These are phyloP conservation scores for Acacia melanoxylon DNA, from an alignment of 306 rosid species.

Conservation along the genomic window DNA sequence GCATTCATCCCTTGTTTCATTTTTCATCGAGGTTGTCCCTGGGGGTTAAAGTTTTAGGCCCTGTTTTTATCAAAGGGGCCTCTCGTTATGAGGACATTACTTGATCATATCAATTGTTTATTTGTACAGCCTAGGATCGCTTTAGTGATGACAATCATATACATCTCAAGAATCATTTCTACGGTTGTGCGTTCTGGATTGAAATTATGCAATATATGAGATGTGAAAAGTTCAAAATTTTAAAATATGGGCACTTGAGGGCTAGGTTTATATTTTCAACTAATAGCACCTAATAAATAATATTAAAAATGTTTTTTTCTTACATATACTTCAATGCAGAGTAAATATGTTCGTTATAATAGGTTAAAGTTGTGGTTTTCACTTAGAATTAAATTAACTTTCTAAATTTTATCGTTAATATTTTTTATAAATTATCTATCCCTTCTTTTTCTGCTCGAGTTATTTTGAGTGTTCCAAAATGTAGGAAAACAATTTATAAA, in stretches of 20 bases:
- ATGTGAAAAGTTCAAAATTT: not conserved
- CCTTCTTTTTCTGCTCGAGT: not conserved
- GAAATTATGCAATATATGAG: not conserved
- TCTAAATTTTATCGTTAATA: not conserved
- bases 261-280: not conserved
- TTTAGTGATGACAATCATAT: conserved; percentile 65
- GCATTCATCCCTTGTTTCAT: conserved; percentile 36
- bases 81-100: conserved; percentile 46
- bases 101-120: conserved; percentile 51
- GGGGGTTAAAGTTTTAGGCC: conserved; percentile 49
- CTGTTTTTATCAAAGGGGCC: conserved; percentile 58
- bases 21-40: conserved; percentile 51
- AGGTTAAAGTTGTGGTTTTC: not conserved
- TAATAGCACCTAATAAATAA: not conserved
- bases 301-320: not conserved
- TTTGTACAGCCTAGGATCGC: conserved; percentile 84
- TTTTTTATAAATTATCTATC: not conserved
- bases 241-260: not conserved
- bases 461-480: not conserved
- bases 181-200: not conserved
- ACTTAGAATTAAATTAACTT: not conserved
- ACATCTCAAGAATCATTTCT: conserved; percentile 31
- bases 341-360: not conserved
- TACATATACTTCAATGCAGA: not conserved
- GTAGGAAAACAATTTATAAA: not conserved